Evolutionary conservation across 371 early-diverging fungal genomes (phyloP), one percentile per base, ranked within the genome.

Genomic region (Ordospora pajunii): DNA sequence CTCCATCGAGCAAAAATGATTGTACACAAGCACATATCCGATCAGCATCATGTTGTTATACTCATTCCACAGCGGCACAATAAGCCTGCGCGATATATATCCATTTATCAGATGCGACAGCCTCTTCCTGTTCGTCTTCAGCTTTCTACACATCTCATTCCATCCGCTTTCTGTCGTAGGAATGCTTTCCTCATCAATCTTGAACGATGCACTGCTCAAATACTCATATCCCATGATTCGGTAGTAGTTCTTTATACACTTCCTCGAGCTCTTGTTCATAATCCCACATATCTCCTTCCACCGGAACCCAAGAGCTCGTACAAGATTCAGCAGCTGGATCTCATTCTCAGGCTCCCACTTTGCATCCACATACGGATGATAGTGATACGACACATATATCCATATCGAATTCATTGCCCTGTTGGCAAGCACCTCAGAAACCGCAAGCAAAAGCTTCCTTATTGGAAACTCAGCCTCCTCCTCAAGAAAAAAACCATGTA

Each of bases 341-440:
- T 58, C 58, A n/a, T 58, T 58, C 25, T 58, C 58, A 40, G 58
- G 58, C 37, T 58, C 58, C 58, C 58, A 58, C 14, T 58, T 58
- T 14, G 58, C 32, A 58, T 58, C 58, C 7, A 58, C 40, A 40
- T 58, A 58, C 14, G 58, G 58, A 19, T 58, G 58, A 19, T 58
- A 58, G 37, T 58, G 58, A 32, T 58, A 58, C 17, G 58, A 58
- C 17, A 58, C 58, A 58, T 58, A 58, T 7, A 58, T 40, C 58
- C 58, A 58, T 58, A 58, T n/a, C 7, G 58, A 58, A 37, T 58
- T 58, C 58, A 58, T 58, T 58, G 58, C 40, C 40, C 58, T 58
- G 14, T 58, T 27, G 37, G 7, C 14, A 12, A 58, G 25, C 19
- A 40, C 58, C 27, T 58, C 40, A 40, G 37, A 32, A 11, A 58